Base-by-base conservation (phyloP, 2,329 filamentous ascomycete genomes). In the Podosphaera xanthii region DNA sequence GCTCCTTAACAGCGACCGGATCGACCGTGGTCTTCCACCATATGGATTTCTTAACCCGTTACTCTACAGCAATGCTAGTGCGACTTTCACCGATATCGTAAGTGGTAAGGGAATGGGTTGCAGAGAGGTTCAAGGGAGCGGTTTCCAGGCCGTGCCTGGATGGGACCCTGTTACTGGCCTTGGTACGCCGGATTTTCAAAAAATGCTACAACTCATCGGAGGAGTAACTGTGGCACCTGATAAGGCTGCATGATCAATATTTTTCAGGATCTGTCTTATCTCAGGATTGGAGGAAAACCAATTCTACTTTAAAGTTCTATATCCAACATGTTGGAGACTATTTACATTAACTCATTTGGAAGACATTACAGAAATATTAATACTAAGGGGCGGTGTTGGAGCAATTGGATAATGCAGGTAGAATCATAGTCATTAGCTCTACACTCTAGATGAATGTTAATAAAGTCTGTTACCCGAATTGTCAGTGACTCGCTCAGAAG, bases 1-100 rank as follows among this genome's bases (percentile, higher is more conserved):
- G 3, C 72, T 86, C 2, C 70, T 85, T 55, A 86, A 85, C 64
- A 80, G 82, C 62, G 79, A 78, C 0, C 71, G 80, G 12, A 67
- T 83, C 12, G 71, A 74, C 0, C 70, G 70, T 30, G 77, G 78
- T 2, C 75, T 76, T 67, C 63, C 66, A 6, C 65, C 70, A 0
- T 64, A 74, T 2, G 72, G 73, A 1, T 74, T 73, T 64, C 64
- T 75, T 63, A 75, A 75, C 63, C 73, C 73, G 5, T 73, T 71
- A 71, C 58, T 74, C 44, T 75, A 74, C 62, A 63, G 64, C 22
- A 66, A 60, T 52, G 69, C 65, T 14, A 67, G 64, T 33, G 66
- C 67, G 34, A 76, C 71, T 0, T 65, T 74, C 40, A 73, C 69
- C 6, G 73, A 75, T 65, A 71, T 75, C 40, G 70, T 67, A 1